Conservation (phyloP, 768 basidiomycete genomes). For the Tulasnella calospora region DNA sequence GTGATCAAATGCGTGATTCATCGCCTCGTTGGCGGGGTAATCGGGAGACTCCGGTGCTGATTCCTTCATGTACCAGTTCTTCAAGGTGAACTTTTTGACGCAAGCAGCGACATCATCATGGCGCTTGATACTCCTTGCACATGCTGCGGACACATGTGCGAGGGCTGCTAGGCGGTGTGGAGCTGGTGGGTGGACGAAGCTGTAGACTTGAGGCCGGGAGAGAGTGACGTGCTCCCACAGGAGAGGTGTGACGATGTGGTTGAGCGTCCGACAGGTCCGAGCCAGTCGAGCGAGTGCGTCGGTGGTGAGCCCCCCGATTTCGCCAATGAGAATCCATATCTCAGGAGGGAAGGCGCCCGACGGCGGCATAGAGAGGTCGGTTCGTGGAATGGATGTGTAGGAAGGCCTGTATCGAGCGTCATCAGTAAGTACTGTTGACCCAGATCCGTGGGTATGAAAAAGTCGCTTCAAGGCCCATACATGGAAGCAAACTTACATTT, state of each 20-base stretch:
- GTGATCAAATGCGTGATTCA: slow-evolving; percentile 19
- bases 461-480: neutral
- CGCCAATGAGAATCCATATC: slow-evolving; percentile 20
- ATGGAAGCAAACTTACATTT: slow-evolving; percentile 6
- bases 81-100: slow-evolving; percentile 16
- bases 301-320: neutral
- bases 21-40: slow-evolving; percentile 4
- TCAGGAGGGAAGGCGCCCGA: slow-evolving; percentile 21
- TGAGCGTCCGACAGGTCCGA: slow-evolving; percentile 2
- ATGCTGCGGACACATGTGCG: slow-evolving; percentile 8
- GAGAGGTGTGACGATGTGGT: slow-evolving; percentile 23
- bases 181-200: slow-evolving; percentile 11
- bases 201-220: slow-evolving; percentile 13
- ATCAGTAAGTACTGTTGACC: neutral
- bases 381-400: neutral
- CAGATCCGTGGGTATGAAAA: slow-evolving; percentile 10
- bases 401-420: neutral
- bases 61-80: slow-evolving; percentile 22
- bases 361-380: neutral
- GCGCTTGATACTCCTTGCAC: neutral
- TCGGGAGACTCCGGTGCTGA: slow-evolving; percentile 9
- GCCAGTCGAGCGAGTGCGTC: slow-evolving; percentile 1
- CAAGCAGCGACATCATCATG: slow-evolving; percentile 6
- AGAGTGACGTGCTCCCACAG: slow-evolving; percentile 19
- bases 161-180: neutral